Conservation (phyloP, 2,329 filamentous ascomycete species). For the Epichloe gansuensis region DNA sequence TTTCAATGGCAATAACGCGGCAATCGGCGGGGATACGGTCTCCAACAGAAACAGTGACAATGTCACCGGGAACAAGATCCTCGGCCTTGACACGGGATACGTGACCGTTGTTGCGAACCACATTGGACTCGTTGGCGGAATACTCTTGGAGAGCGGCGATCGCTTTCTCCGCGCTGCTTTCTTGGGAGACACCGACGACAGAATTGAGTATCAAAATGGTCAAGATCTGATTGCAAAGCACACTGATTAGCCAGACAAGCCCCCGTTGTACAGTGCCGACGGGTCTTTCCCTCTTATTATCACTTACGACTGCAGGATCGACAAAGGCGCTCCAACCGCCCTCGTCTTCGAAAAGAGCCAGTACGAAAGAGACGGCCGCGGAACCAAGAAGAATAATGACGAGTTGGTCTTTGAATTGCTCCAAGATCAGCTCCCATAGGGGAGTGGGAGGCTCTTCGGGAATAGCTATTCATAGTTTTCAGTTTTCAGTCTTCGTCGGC, state of each 20-base stretch:
- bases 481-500: conserved; percentile 5
- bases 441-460: conserved; percentile 89
- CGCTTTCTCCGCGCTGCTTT: conserved; percentile 96
- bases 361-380: conserved; percentile 81
- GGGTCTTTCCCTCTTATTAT: not conserved
- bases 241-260: not conserved
- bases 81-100: conserved; percentile 85
- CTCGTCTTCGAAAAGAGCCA: conserved; percentile 85
- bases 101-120: conserved; percentile 67
- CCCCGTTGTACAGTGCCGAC: not conserved
- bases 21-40: conserved; percentile 94
- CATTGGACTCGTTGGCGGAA: conserved; percentile 94
- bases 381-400: conserved; percentile 91
- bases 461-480: conserved; percentile 31
- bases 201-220: conserved; percentile 95
- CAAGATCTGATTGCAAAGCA: conserved; percentile 52
- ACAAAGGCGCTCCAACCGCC: conserved; percentile 97
- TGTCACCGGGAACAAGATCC: conserved; percentile 87
- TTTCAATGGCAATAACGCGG: conserved; percentile 77
- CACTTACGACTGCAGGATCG: conserved; percentile 80
- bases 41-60: conserved; percentile 78
- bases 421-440: conserved; percentile 88
- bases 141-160: conserved; percentile 98
- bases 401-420: conserved; percentile 98
- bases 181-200: conserved; percentile 94